Base-by-base conservation (phyloP, 2,329 filamentous ascomycete genomes). In the Parascedosporium putredinis region DNA sequence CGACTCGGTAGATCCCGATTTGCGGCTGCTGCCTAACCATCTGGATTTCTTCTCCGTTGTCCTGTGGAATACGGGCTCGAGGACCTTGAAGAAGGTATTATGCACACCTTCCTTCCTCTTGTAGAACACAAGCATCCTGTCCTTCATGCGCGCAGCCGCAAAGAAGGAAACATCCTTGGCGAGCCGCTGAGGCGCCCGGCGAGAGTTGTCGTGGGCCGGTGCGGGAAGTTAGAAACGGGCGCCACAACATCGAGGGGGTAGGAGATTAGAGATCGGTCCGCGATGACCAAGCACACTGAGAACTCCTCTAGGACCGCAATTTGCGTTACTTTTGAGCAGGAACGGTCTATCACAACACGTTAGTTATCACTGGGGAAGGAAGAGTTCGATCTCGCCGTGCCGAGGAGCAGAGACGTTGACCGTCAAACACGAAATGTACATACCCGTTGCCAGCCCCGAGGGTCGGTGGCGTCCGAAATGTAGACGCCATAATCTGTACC, bases 151-250 rank as follows among this genome's bases (percentile, higher is more conserved):
- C 8, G 91, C 93, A 1, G 89, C 93, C 14, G 89, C 88, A 64
- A 98, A 98, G 73, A 97, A 98, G 12, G 90, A 87, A 18, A 98
- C 90, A 61, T 98, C 93, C 62, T 93, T 87, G 55, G 84, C 86
- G 29, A 98, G 76, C 58, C 91, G 88, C 63, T 97, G 91, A 0
- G 93, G 93, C n/a, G 93, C 88, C 54, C 86, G 81, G 23, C 88
- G 81, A 3, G 83, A 75, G 40, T 82, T 91, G 62, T 95, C 88
- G 55, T 80, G 79, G 12, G 71, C 68, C 6, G 81, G 73, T 4
- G 78, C 73, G 81, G 74, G 57, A 76, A 83, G 57, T 75, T 79
- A 2, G 76, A 77, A n/a, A 74, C 69, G 1, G 75, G 82, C 48
- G 76, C 78, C 45, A 98, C 78, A 5, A 88, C 81, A 60, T 98